Evolutionary conservation across 805 yeast genomes (phyloP).

Genomic region (Spathaspora boniae): DNA sequence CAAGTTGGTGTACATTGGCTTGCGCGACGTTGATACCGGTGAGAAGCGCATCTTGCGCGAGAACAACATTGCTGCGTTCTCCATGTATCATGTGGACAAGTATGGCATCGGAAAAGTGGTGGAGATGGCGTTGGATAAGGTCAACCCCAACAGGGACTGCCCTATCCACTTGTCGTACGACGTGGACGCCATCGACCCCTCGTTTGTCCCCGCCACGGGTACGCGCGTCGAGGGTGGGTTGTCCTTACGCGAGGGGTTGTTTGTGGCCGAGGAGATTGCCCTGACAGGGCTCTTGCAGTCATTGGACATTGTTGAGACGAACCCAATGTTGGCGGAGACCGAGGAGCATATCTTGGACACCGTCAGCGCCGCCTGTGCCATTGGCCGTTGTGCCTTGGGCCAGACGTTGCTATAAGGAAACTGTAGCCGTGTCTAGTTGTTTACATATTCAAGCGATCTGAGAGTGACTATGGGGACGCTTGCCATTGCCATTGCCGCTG

Average conservation of each 20-base stretch:
- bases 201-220: slow-evolving; percentile 94
- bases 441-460: too few species aligned
- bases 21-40: slow-evolving; percentile 87
- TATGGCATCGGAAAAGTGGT: slow-evolving; percentile 89
- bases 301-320: slow-evolving; percentile 89
- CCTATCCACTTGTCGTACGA: slow-evolving; percentile 93
- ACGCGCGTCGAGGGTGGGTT: slow-evolving; percentile 97
- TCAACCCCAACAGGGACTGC: slow-evolving; percentile 62
- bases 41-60: slow-evolving; percentile 75
- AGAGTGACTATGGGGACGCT: too few species aligned
- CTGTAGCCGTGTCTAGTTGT: too few species aligned
- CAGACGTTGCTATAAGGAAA: slow-evolving; percentile 79
- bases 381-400: slow-evolving; percentile 92
- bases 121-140: slow-evolving; percentile 79
- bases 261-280: slow-evolving; percentile 87
- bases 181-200: slow-evolving; percentile 95
- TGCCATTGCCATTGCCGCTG: too few species aligned
- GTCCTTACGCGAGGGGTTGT: slow-evolving; percentile 90
- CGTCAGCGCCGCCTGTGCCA: slow-evolving; percentile 83
- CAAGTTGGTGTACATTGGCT: slow-evolving; percentile 87
- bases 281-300: slow-evolving; percentile 85
- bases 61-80: slow-evolving; percentile 72
- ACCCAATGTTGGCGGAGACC: slow-evolving; percentile 80
- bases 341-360: slow-evolving; percentile 79
- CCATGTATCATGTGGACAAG: slow-evolving; percentile 95